Conservation (phyloP, 1,284 basidiomycete species). For the Cronartium quercuum region DNA sequence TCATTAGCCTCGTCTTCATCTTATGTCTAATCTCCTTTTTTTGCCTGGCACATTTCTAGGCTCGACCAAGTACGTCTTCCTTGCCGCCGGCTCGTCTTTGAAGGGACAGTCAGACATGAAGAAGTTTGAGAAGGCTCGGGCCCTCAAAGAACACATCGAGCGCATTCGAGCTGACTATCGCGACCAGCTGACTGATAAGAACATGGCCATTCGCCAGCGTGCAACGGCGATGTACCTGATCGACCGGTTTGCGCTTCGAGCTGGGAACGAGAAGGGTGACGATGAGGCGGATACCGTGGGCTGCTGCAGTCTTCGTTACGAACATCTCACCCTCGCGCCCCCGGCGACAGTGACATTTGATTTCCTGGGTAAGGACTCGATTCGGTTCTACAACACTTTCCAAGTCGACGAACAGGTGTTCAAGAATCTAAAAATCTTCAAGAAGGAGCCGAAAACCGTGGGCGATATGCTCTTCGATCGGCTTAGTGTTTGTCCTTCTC, state of each 20-base stretch:
- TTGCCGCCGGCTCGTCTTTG: conserved; percentile 84
- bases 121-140: conserved; percentile 93
- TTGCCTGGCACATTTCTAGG: not conserved
- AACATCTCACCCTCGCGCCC: conserved; percentile 82
- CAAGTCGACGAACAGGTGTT: conserved; percentile 78
- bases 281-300: conserved; percentile 96
- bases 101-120: conserved; percentile 93
- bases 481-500: conserved; percentile 44
- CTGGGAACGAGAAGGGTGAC: conserved; percentile 95
- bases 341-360: conserved; percentile 81
- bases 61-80: conserved; percentile 80
- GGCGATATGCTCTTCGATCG: conserved; percentile 90
- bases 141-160: conserved; percentile 85
- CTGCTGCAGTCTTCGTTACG: conserved; percentile 88
- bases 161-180: conserved; percentile 80
- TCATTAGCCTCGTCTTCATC: not conserved
- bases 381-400: conserved; percentile 86
- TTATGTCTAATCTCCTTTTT: not conserved
- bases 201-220: conserved; percentile 85
- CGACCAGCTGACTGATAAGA: conserved; percentile 73
- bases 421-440: conserved; percentile 82
- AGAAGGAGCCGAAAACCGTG: conserved; percentile 78
- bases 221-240: conserved; percentile 98
- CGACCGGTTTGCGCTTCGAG: conserved; percentile 85
- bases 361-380: conserved; percentile 96